These are phyloP conservation scores for Arachis stenosperma DNA, from an alignment of 306 rosid species.

Conservation along the genomic window DNA sequence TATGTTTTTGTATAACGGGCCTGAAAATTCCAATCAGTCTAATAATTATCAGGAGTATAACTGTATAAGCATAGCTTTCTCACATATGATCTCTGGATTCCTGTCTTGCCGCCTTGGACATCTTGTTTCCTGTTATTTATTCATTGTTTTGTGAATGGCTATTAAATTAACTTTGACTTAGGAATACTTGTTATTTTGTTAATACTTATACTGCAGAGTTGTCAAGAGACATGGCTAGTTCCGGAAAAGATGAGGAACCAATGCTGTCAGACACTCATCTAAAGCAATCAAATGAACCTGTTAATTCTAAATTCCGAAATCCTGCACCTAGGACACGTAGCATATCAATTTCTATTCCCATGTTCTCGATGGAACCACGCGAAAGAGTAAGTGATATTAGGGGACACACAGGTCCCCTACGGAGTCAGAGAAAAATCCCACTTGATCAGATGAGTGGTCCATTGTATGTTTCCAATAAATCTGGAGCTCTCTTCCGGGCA, in stretches of 20 bases:
- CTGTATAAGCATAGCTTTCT: constrained; percentile 15
- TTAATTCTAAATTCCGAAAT: constrained; percentile 44
- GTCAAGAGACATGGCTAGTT: constrained; percentile 56
- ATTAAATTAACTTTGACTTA: constrained; percentile 18
- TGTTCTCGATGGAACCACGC: constrained; percentile 47
- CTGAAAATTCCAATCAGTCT: neutral
- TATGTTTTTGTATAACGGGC: constrained; percentile 2
- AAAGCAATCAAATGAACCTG: constrained; percentile 42
- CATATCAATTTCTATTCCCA: constrained; percentile 64
- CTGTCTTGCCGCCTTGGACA: neutral
- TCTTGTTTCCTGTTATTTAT: constrained; percentile 26
- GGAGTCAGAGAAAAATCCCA: constrained; percentile 55
- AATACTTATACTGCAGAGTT: constrained; percentile 42
- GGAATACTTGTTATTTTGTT: constrained; percentile 11
- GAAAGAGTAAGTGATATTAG: constrained; percentile 52
- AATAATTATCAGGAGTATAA: neutral
- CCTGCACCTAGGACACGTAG: constrained; percentile 54
- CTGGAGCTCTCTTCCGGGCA: constrained; percentile 44
- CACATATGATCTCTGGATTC: constrained; percentile 3
- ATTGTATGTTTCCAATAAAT: constrained; percentile 41
- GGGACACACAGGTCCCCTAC: constrained; percentile 78
- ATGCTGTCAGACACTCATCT: constrained; percentile 52
- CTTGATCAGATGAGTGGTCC: constrained; percentile 73
- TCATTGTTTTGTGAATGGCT: neutral
- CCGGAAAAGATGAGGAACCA: constrained; percentile 61